Evolutionary conservation across 257 asterid genomes (phyloP), one percentile per base, ranked within the genome.

Genomic region (Thymus quinquecostatus): DNA sequence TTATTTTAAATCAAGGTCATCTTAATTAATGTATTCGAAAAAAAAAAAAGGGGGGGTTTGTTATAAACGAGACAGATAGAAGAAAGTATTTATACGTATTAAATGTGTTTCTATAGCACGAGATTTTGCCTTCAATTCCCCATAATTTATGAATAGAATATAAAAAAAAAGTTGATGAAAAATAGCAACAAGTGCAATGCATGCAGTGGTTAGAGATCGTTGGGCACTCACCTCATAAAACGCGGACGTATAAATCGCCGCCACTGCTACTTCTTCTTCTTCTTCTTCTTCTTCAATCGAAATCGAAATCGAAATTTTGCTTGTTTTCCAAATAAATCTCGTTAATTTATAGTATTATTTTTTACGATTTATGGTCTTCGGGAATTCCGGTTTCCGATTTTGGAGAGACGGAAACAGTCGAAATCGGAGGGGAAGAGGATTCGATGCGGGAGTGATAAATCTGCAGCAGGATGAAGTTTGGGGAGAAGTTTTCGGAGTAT

Each of bases 401-500:
- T 66, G 29, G 58, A 38, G 75, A 47, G 75, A 69, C 11, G 57
- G 49, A 61, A 14, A 48, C 49, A 43, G 49, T 30, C 29, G 32
- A 10, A 13, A 60, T 56, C 60, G 32, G 10, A 1, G 8, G 10
- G 14, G 61, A 10, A 51, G 32, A 6, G n/a, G 29, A 14, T 28
- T 67, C 27, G 3, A 48, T 29, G 78, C 67, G 10, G 21, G 44
- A 70, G 68, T 28, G 21, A 68, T 11, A 33, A 47, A 40, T 51
- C 56, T 27, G 68, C 53, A 59, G 59, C 3, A 36, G 66, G 78
- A 91, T 91, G 98, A 92, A 92, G 80, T 92, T 92, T 71, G 98
- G 98, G 75, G 95, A 87, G 73, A 83, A 89, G 13, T 92, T 87
- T 59, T 77, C 78, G 10, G 96, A 86, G 79, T 92, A 82, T 81